Percentiles rank a stretch among this genome's conserved stretches.
Conservation (phyloP, 768 basidiomycete species). For the Serendipita indica region DNA sequence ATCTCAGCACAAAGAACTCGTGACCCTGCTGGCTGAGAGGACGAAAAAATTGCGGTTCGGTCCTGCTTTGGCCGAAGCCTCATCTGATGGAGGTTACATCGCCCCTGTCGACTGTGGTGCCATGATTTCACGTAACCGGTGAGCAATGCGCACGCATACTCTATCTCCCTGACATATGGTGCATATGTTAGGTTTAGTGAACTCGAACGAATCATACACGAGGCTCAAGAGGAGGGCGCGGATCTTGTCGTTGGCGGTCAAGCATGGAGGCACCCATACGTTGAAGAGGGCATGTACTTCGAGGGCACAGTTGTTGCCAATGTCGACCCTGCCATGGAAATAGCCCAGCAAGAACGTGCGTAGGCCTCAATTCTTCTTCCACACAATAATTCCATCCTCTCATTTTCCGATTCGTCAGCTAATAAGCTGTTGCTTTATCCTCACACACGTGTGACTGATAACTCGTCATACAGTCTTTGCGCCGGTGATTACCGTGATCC, state of each 20-base stretch:
- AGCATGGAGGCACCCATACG: slow-evolving; percentile 47
- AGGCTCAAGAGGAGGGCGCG: slow-evolving; percentile 58
- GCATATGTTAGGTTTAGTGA: slow-evolving; percentile 31
- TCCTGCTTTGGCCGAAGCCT: slow-evolving; percentile 17
- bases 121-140: slow-evolving; percentile 62
- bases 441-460: slow-evolving; percentile 4
- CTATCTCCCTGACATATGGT: neutral
- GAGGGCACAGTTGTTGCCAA: slow-evolving; percentile 74
- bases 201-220: slow-evolving; percentile 45
- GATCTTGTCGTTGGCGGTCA: slow-evolving; percentile 47
- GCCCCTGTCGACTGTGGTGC: slow-evolving; percentile 70
- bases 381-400: neutral
- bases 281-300: slow-evolving; percentile 69
- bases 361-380: slow-evolving; percentile 13
- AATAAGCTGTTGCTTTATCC: neutral
- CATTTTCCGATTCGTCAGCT: neutral
- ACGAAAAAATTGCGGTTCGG: slow-evolving; percentile 55
- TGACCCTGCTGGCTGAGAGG: slow-evolving; percentile 46
- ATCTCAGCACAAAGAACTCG: slow-evolving; percentile 61
- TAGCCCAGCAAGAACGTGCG: slow-evolving; percentile 70
- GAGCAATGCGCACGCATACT: neutral
- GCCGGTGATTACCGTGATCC: slow-evolving; percentile 75
- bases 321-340: slow-evolving; percentile 51
- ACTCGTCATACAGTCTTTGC: slow-evolving; percentile 56
- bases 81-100: slow-evolving; percentile 45